phyloP scores from a whole-genome alignment of 305 asterid genomes.

The Galium porrigens region DNA sequence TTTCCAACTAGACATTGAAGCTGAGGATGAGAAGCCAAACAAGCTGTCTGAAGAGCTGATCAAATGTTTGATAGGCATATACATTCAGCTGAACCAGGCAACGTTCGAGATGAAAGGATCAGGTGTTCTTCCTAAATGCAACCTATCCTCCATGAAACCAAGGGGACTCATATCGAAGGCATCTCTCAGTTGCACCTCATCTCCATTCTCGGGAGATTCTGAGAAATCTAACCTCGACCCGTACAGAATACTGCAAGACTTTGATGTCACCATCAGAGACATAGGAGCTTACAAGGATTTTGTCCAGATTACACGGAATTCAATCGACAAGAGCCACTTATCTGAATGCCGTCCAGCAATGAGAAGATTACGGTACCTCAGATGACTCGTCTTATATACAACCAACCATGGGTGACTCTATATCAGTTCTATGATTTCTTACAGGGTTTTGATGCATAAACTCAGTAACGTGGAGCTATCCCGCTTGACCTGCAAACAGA shows the following conservation, averaged over 20 bases:
- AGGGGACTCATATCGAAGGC: conserved; percentile 57
- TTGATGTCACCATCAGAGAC: conserved; percentile 43
- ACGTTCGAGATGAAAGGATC: conserved; percentile 36
- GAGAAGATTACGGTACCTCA: conserved; percentile 51
- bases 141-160: conserved; percentile 42
- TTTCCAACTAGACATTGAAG: conserved; percentile 23
- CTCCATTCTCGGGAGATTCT: conserved; percentile 33
- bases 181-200: conserved; percentile 34
- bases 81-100: conserved; percentile 41
- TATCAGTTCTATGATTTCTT: background rate
- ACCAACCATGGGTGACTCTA: background rate
- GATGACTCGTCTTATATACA: background rate
- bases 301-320: conserved; percentile 45
- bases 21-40: conserved; percentile 36
- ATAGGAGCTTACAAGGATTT: conserved; percentile 68
- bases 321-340: conserved; percentile 39
- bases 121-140: conserved; percentile 33
- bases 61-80: conserved; percentile 54
- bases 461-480: conserved; percentile 44
- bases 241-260: conserved; percentile 46
- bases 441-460: conserved; percentile 63
- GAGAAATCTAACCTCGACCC: conserved; percentile 48
- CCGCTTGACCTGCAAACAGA: conserved; percentile 65
- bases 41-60: conserved; percentile 61
- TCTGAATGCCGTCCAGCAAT: conserved; percentile 52